Percentiles rank a stretch among this genome's conserved stretches.
These are phyloP conservation scores for Fusarium torulosum DNA, from an alignment of 2,329 filamentous ascomycete species.

Conservation along the genomic window DNA sequence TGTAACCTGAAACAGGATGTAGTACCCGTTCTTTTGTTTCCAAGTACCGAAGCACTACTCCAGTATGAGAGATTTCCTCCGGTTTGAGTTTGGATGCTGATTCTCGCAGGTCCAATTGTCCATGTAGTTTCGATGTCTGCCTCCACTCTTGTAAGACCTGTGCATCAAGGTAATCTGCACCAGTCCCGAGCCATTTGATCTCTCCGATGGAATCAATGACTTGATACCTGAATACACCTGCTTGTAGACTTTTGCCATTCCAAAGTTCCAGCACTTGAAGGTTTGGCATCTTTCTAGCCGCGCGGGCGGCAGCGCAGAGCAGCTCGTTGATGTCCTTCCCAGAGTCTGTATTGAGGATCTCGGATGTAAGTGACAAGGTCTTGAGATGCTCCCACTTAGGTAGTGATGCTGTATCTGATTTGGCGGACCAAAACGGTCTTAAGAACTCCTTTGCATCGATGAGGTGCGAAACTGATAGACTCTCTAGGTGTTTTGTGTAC, in stretches of 20 bases:
- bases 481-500: conserved; percentile 1
- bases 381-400: conserved; percentile 4
- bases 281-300: conserved; percentile 17
- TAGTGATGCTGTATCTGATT: neutral
- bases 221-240: conserved; percentile 9
- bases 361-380: neutral
- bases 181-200: conserved; percentile 8
- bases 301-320: conserved; percentile 10
- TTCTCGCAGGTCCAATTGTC: neutral
- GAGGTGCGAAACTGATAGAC: conserved; percentile 18
- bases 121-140: neutral
- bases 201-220: neutral
- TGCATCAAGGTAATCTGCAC: neutral
- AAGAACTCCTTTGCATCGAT: conserved; percentile 27
- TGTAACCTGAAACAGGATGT: neutral
- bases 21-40: neutral
- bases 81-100: neutral
- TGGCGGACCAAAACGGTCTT: neutral
- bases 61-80: neutral
- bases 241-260: neutral
- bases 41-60: neutral
- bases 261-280: conserved; percentile 13
- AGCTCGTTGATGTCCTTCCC: neutral
- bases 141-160: conserved; percentile 4
- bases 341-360: neutral